phyloP scores from a whole-genome alignment of 1,284 basidiomycete genomes.

The Stereum hirsutum region DNA sequence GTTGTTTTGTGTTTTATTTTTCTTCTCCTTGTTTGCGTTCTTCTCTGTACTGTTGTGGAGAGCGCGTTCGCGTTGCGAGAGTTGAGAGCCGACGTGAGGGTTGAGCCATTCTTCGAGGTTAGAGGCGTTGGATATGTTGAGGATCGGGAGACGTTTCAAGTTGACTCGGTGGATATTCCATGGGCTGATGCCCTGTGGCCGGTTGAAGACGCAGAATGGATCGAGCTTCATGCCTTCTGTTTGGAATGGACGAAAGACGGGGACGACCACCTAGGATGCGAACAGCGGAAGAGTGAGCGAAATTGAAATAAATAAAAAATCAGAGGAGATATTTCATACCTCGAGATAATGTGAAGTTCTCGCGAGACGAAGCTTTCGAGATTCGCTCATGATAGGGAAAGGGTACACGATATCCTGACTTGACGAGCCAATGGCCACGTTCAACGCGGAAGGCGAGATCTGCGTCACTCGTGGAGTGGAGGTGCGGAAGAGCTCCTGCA shows the following conservation, averaged over 20 bases:
- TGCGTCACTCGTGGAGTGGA: constrained; percentile 15
- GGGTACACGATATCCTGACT: constrained; percentile 24
- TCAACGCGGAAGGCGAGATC: constrained; percentile 23
- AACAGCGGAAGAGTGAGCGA: too few species aligned
- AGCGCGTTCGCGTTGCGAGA: constrained; percentile 22
- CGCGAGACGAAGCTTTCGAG: constrained; percentile 23
- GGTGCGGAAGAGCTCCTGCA: neutral
- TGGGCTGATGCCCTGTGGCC: constrained; percentile 13
- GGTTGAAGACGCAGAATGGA: constrained; percentile 22
- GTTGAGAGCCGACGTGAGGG: constrained; percentile 19
- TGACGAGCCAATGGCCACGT: constrained; percentile 17
- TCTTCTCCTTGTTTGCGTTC: too few species aligned
- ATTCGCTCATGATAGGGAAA: constrained; percentile 22
- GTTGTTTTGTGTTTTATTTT: too few species aligned
- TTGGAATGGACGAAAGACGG: constrained; percentile 16
- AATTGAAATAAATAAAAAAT: neutral
- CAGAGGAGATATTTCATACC: neutral
- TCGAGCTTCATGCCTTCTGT: constrained; percentile 18
- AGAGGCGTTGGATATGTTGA: constrained; percentile 8
- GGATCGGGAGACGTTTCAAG: constrained; percentile 24
- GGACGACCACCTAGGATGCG: constrained; percentile 18
- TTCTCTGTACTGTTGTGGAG: constrained; percentile 1
- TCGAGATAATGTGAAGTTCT: neutral
- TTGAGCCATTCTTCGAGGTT: constrained; percentile 11
- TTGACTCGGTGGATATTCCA: constrained; percentile 34